Evolutionary conservation across 768 basidiomycete genomes (phyloP), one percentile per base, ranked within the genome.

Genomic region (Kwoniella europaea): DNA sequence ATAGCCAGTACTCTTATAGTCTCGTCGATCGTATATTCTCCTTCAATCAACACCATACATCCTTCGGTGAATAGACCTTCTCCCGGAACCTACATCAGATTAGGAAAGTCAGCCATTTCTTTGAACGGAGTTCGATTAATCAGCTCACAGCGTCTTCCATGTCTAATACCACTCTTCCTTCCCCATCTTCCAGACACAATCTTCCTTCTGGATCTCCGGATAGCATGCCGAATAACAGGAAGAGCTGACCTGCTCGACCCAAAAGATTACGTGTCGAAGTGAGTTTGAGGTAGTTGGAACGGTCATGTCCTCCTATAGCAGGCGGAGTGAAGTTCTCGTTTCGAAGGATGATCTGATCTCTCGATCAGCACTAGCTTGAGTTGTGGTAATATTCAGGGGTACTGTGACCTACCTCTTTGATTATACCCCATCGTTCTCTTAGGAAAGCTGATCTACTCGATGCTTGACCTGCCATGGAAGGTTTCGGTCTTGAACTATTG

Each of bases 291-390:
- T 97, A 90, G 67, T 90, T 89, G 71, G 91, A 90, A 69, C 94
- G 86, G 83, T 98, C 93, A 63, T 90, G 88, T 16, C 93, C 94
- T 53, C 94, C 92, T 50, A 98, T 84, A 0, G 94, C 94, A 6
- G 96, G 96, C 2, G 97, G 95, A 2, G 93, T 93, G 84, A 99
- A 99, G 82, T 98, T 94, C 81, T 99, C 97, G 79, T 98, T 98
- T 52, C 97, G 87, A 50, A 98, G 85, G 35, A 98, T 89, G 77
- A 92, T 91, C 83, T 84, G 63, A 13, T 29, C 4, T 13, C 15
- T n/a, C 50, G 22, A 13, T 50, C 1, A 44, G 18, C 15, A 35
- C 67, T 59, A 59, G 56, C 50, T 52, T 18, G 4, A 62, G 18
- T 46, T 20, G 7, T 50, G 18, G 4, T n/a, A 13, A 56, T 56